Evolutionary conservation across 2,329 filamentous ascomycete species (phyloP).

Genomic region (Alternaria metachromatica): DNA sequence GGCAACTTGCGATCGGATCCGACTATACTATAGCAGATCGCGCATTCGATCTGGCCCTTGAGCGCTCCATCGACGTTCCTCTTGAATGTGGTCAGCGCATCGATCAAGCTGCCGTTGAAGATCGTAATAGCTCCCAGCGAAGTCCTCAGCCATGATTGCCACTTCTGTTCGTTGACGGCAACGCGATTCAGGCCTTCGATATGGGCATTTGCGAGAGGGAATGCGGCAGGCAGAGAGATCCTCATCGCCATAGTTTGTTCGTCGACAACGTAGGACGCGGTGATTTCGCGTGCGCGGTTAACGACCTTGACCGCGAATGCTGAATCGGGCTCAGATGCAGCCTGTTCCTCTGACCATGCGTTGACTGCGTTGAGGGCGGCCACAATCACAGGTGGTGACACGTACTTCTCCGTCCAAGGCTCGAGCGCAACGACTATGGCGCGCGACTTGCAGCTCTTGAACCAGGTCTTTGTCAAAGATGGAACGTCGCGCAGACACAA

Average conservation of each 20-base stretch:
- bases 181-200: constrained; percentile 83
- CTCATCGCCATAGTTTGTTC: constrained; percentile 82
- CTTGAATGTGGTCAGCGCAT: constrained; percentile 84
- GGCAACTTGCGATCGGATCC: constrained; percentile 87
- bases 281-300: constrained; percentile 74
- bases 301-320: constrained; percentile 74
- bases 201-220: constrained; percentile 79
- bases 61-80: constrained; percentile 86
- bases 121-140: constrained; percentile 94
- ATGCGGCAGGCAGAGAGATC: constrained; percentile 80
- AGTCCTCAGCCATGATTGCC: constrained; percentile 87
- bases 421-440: constrained; percentile 82
- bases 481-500: constrained; percentile 78
- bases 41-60: constrained; percentile 92
- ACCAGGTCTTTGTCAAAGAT: constrained; percentile 83
- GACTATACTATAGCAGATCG: constrained; percentile 96
- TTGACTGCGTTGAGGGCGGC: constrained; percentile 71
- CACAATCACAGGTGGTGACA: constrained; percentile 73
- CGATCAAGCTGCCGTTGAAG: constrained; percentile 85
- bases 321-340: constrained; percentile 50
- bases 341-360: constrained; percentile 64
- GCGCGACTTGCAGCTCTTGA: constrained; percentile 76
- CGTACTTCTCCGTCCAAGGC: constrained; percentile 80
- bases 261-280: constrained; percentile 85
- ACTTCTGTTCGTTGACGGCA: constrained; percentile 87